Percentiles rank a stretch among this genome's conserved stretches.
Evolutionary conservation across 2,329 filamentous ascomycete species (phyloP).

Genomic region (Xylaria sp.): DNA sequence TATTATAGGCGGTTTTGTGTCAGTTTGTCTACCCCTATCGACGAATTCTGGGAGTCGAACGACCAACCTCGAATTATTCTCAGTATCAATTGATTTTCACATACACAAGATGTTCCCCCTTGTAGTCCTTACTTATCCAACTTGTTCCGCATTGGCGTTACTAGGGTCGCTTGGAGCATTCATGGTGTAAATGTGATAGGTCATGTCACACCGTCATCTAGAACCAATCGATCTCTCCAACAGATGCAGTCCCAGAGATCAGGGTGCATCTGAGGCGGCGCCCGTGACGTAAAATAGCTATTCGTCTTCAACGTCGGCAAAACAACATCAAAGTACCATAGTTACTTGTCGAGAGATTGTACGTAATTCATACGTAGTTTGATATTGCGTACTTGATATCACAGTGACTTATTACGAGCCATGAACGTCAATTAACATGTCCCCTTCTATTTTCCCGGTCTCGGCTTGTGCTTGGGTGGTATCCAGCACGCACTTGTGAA

Average conservation of each 20-base stretch:
- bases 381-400: background rate
- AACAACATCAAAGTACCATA: background rate
- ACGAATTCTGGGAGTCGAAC: background rate
- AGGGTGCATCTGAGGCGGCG: constrained; percentile 20
- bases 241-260: constrained; percentile 19
- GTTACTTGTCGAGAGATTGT: background rate
- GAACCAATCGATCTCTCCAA: constrained; percentile 18
- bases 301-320: constrained; percentile 6
- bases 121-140: background rate
- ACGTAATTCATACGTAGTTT: background rate
- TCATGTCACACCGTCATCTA: constrained; percentile 24
- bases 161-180: constrained; percentile 19
- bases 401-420: background rate
- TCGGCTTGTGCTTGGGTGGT: background rate
- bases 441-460: background rate
- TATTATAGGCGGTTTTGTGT: background rate
- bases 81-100: background rate
- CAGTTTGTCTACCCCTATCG: background rate
- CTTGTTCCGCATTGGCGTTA: background rate
- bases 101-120: background rate
- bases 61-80: background rate
- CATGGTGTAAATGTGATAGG: constrained; percentile 15
- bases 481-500: background rate
- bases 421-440: background rate
- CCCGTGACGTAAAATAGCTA: constrained; percentile 15